These are phyloP conservation scores for Achaetomiella virescens DNA, from an alignment of 495 filamentous ascomycete species.

Conservation along the genomic window DNA sequence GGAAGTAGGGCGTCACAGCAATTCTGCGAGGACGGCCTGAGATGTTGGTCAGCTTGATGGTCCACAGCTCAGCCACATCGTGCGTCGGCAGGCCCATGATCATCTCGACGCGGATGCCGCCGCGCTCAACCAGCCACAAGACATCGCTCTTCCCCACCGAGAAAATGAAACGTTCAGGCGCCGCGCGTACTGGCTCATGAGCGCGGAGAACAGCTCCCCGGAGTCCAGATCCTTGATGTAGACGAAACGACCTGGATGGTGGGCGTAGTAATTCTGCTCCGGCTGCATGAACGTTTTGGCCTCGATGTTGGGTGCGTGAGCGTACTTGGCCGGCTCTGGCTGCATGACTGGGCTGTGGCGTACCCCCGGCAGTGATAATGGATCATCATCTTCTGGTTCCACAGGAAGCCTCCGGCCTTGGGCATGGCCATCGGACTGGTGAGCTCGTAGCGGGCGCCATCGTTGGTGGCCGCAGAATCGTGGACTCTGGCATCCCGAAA, in stretches of 20 bases:
- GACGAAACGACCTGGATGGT: constrained; percentile 54
- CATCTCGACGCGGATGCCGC: constrained; percentile 49
- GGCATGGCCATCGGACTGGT: constrained; percentile 49
- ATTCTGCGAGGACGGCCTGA: constrained; percentile 38
- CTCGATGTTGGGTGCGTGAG: constrained; percentile 50
- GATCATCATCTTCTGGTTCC: constrained; percentile 58
- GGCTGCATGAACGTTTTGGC: constrained; percentile 56
- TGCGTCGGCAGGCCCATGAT: constrained; percentile 45
- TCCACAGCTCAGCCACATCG: constrained; percentile 52
- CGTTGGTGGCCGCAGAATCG: constrained; percentile 40
- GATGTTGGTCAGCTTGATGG: constrained; percentile 47
- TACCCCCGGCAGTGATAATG: constrained; percentile 52
- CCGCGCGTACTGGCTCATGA: constrained; percentile 48
- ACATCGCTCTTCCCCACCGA: constrained; percentile 51
- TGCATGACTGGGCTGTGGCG: constrained; percentile 54
- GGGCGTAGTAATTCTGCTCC: constrained; percentile 53
- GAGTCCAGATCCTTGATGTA: constrained; percentile 54
- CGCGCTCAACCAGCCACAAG: constrained; percentile 45
- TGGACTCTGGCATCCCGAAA: constrained; percentile 21
- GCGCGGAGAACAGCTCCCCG: constrained; percentile 47
- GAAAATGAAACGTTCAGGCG: constrained; percentile 45
- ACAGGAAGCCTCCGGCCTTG: constrained; percentile 51
- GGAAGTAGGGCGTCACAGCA: constrained; percentile 52
- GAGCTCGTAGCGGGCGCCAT: constrained; percentile 51
- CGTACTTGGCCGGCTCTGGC: constrained; percentile 53